Evolutionary conservation across 2,329 filamentous ascomycete species (phyloP).

Genomic region (Epichloe typhina): DNA sequence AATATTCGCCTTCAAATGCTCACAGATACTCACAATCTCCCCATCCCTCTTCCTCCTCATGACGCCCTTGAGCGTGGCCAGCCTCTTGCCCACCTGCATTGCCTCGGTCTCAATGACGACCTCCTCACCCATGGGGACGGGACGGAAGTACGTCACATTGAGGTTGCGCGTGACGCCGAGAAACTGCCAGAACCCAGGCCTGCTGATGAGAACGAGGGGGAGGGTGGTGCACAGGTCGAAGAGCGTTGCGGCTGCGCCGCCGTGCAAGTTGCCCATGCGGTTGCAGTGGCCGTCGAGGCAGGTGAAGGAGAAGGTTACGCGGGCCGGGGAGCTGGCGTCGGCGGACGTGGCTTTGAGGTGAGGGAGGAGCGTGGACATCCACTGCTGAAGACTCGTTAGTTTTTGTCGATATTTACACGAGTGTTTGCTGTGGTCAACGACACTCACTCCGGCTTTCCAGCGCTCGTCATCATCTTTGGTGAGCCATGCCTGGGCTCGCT

Average conservation of each 20-base stretch:
- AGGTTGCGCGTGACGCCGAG: constrained; percentile 54
- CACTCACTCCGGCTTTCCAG: constrained; percentile 18
- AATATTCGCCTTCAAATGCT: constrained; percentile 52
- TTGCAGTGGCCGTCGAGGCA: constrained; percentile 41
- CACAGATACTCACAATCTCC: constrained; percentile 40
- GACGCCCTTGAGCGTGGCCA: constrained; percentile 39
- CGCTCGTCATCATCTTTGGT: constrained; percentile 15
- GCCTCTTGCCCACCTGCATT: constrained; percentile 40
- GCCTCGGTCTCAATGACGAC: constrained; percentile 44
- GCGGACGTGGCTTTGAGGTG: constrained; percentile 27
- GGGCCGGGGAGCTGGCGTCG: constrained; percentile 20
- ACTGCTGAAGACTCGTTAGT: constrained; percentile 23
- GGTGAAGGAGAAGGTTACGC: constrained; percentile 32
- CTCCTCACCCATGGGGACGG: constrained; percentile 37
- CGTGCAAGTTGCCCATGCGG: constrained; percentile 41
- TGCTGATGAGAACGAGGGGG: constrained; percentile 40
- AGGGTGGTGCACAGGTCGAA: constrained; percentile 54
- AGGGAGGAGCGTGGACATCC: constrained; percentile 29
- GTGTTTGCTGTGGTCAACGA: background rate
- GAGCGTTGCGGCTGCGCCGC: constrained; percentile 50
- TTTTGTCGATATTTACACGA: background rate
- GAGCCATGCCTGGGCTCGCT: constrained; percentile 20
- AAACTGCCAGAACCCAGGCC: constrained; percentile 45
- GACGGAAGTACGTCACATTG: constrained; percentile 53
- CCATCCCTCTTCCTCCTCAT: constrained; percentile 42